A percentile compares a stretch with the other conserved stretches of the same genome.
phyloP scores from a whole-genome alignment of 805 yeast genomes.

The Metschnikowia lunata region DNA sequence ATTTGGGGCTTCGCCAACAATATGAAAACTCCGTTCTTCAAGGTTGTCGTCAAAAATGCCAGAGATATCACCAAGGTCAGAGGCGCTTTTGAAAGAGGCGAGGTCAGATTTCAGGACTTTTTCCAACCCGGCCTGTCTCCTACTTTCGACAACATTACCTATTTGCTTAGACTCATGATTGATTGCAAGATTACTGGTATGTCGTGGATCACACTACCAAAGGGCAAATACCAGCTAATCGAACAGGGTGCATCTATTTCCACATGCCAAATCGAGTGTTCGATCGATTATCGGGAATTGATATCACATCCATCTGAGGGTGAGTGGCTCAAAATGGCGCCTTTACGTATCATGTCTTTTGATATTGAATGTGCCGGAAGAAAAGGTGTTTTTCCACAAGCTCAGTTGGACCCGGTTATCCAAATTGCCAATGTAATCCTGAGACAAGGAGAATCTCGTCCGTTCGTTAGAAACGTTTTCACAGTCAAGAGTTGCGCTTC shows the following conservation, averaged over 20 bases:
- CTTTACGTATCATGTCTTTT: constrained; percentile 85
- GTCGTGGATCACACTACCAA: constrained; percentile 95
- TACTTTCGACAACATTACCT: constrained; percentile 88
- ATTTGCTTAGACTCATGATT: constrained; percentile 79
- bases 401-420: constrained; percentile 88
- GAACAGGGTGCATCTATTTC: constrained; percentile 44
- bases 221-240: constrained; percentile 56
- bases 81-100: constrained; percentile 79
- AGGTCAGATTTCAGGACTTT: constrained; percentile 57
- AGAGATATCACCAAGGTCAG: constrained; percentile 65
- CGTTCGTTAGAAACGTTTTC: constrained; percentile 91
- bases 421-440: constrained; percentile 96
- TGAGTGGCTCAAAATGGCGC: constrained; percentile 90
- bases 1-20: constrained; percentile 93
- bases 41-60: constrained; percentile 64
- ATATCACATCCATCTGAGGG: constrained; percentile 87
- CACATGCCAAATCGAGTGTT: constrained; percentile 81
- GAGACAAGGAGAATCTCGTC: constrained; percentile 74
- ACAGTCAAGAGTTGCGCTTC: constrained; percentile 89
- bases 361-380: constrained; percentile 99
- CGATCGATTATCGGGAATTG: constrained; percentile 62
- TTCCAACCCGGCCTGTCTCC: constrained; percentile 54
- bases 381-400: constrained; percentile 93
- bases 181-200: constrained; percentile 92
- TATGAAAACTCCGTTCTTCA: constrained; percentile 71